Conservation (phyloP, 768 basidiomycete genomes). For the Termitomyces sp. region DNA sequence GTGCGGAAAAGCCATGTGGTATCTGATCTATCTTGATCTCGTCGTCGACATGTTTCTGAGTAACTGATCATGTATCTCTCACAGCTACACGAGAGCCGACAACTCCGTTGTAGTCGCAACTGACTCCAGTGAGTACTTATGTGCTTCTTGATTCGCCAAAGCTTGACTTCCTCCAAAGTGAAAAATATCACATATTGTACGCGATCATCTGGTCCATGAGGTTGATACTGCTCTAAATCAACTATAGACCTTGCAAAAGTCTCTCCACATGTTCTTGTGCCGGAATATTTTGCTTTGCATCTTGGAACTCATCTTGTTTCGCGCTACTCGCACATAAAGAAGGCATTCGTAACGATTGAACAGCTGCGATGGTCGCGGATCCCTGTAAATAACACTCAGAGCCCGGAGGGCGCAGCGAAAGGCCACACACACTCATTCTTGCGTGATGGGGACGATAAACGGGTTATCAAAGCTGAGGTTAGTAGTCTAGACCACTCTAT, state of each 20-base stretch:
- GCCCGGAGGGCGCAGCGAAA: conserved; percentile 28
- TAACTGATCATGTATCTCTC: background rate
- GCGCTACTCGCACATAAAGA: conserved; percentile 74
- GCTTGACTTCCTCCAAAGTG: conserved; percentile 32
- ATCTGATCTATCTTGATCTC: background rate
- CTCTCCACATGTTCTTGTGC: conserved; percentile 81
- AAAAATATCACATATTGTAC: conserved; percentile 69
- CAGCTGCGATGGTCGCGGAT: conserved; percentile 87
- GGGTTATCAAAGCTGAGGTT: conserved; percentile 60
- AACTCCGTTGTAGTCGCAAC: conserved; percentile 89
- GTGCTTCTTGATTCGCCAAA: background rate
- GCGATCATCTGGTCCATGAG: conserved; percentile 12
- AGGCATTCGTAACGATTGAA: conserved; percentile 70
- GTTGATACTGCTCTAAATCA: background rate
- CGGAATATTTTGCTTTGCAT: conserved; percentile 87
- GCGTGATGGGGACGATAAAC: conserved; percentile 90
- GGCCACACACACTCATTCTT: conserved; percentile 80
- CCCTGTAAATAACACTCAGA: conserved; percentile 41
- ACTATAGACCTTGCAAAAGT: conserved; percentile 77
- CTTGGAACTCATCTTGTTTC: conserved; percentile 80
- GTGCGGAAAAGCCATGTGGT: no score
- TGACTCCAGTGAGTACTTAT: conserved; percentile 71
- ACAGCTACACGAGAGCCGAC: conserved; percentile 84
- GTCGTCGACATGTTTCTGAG: background rate
- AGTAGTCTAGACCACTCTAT: background rate